Conservation (phyloP, 495 filamentous ascomycete genomes). For the Acidiella bohemica region DNA sequence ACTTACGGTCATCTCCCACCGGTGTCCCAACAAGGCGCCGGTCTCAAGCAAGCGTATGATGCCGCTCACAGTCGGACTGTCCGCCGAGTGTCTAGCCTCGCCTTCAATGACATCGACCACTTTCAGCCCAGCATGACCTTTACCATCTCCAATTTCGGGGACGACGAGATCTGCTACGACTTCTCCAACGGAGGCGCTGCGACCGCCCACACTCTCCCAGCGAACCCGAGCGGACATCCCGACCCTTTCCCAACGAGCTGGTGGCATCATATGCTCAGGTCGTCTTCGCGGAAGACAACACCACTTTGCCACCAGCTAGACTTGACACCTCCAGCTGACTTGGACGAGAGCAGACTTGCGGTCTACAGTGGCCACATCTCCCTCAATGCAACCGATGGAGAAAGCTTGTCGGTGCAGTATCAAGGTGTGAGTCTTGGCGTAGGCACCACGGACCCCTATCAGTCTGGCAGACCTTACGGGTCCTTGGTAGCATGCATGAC, state of each 20-base stretch:
- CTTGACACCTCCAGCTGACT: not conserved
- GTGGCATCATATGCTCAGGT: too few species aligned
- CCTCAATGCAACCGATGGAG: constrained; percentile 25
- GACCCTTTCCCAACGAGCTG: not conserved
- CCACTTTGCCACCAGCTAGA: too few species aligned
- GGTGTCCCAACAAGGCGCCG: constrained; percentile 43
- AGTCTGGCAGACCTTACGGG: too few species aligned
- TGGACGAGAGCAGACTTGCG: constrained; percentile 21
- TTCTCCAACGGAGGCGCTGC: not conserved
- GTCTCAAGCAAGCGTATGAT: constrained; percentile 43
- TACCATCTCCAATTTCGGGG: constrained; percentile 40
- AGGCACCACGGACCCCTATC: too few species aligned
- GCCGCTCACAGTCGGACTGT: constrained; percentile 41
- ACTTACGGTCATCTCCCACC: constrained; percentile 35
- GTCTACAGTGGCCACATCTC: constrained; percentile 31
- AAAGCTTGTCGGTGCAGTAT: constrained; percentile 28
- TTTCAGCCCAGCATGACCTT: constrained; percentile 36
- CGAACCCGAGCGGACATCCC: not conserved
- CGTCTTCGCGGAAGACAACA: not conserved
- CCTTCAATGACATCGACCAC: constrained; percentile 11
- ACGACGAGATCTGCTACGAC: not conserved
- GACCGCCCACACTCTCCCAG: not conserved
- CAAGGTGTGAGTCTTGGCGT: too few species aligned
- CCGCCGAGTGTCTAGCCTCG: constrained; percentile 34
- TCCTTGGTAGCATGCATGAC: constrained; percentile 9